These are phyloP conservation scores for Melanogaster broomeanus DNA, from an alignment of 768 basidiomycete species.

Conservation along the genomic window DNA sequence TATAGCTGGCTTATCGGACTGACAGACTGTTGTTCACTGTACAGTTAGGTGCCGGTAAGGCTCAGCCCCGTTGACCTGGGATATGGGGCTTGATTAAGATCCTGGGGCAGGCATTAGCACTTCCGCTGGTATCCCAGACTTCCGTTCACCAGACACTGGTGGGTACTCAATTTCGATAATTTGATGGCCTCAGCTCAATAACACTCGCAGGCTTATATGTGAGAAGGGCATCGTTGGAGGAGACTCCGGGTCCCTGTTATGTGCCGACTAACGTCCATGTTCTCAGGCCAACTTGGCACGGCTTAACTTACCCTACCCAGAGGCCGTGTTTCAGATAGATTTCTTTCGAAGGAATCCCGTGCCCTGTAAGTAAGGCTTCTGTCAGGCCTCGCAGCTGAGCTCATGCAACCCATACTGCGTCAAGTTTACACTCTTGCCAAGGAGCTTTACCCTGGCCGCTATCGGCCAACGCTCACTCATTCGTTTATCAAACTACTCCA, in stretches of 20 bases:
- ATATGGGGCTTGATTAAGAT: conserved; percentile 7
- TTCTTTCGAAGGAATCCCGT: conserved; percentile 82
- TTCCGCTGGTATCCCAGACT: conserved; percentile 86
- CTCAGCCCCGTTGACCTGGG: not conserved
- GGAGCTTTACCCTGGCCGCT: conserved; percentile 90
- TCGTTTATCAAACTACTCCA: conserved; percentile 85
- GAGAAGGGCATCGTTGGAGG: conserved; percentile 7
- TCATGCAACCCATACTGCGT: not conserved
- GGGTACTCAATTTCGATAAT: conserved; percentile 16
- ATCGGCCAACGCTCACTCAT: conserved; percentile 86
- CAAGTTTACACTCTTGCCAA: conserved; percentile 89
- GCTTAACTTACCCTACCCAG: conserved; percentile 84
- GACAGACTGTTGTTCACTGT: not conserved
- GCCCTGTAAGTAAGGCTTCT: conserved; percentile 56
- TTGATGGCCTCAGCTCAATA: not conserved
- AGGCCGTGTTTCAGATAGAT: conserved; percentile 91
- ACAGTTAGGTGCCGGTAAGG: conserved; percentile 70
- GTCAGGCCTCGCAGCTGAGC: not conserved
- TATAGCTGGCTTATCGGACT: conserved; percentile 4
- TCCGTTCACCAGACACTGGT: conserved; percentile 85
- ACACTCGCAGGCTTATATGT: conserved; percentile 27
- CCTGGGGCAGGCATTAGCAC: conserved; percentile 63
- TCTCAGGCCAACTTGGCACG: conserved; percentile 72
- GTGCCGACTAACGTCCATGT: not conserved
- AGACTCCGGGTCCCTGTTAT: not conserved